These are phyloP conservation scores for Kodamaea neixiangensis DNA, from an alignment of 805 yeast genomes.

Conservation along the genomic window DNA sequence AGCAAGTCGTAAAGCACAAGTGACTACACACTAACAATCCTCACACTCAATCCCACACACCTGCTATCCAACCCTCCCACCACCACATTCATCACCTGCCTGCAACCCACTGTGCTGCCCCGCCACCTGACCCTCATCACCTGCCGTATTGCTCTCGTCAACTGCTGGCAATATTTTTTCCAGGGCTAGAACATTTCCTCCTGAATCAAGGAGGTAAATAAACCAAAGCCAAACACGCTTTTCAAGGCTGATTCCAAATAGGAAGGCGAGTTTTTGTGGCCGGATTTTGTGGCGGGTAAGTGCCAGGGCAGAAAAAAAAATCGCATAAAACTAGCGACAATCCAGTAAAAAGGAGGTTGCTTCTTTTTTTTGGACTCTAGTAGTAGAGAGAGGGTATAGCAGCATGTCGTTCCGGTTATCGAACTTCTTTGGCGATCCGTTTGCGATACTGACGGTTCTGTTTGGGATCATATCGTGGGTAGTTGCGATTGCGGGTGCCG, in stretches of 20 bases:
- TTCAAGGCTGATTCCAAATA: background rate
- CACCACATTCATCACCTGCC: too few relatives aligned
- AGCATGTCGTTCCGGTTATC: conserved; percentile 41
- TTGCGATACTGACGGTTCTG: conserved; percentile 78
- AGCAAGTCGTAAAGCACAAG: too few relatives aligned
- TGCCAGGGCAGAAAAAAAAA: background rate
- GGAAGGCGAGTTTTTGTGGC: background rate
- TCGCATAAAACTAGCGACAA: background rate
- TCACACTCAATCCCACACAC: too few relatives aligned
- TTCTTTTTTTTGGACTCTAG: background rate
- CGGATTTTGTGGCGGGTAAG: background rate
- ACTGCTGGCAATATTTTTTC: conserved; percentile 2
- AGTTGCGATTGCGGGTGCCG: conserved; percentile 84
- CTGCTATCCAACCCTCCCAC: too few relatives aligned
- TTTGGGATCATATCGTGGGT: conserved; percentile 81
- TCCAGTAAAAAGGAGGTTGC: background rate
- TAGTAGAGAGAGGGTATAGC: background rate
- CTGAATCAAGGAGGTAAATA: conserved; percentile 4
- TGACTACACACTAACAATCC: too few relatives aligned
- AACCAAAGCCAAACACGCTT: conserved; percentile 2
- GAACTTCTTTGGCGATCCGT: conserved; percentile 77
- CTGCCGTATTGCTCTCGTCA: conserved; percentile 2
- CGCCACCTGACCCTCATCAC: background rate
- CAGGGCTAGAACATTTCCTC: conserved; percentile 6
- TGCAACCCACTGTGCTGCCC: too few relatives aligned